These are phyloP conservation scores for Linnemannia zychae DNA, from an alignment of 192 early-diverging fungal genomes.

Conservation along the genomic window DNA sequence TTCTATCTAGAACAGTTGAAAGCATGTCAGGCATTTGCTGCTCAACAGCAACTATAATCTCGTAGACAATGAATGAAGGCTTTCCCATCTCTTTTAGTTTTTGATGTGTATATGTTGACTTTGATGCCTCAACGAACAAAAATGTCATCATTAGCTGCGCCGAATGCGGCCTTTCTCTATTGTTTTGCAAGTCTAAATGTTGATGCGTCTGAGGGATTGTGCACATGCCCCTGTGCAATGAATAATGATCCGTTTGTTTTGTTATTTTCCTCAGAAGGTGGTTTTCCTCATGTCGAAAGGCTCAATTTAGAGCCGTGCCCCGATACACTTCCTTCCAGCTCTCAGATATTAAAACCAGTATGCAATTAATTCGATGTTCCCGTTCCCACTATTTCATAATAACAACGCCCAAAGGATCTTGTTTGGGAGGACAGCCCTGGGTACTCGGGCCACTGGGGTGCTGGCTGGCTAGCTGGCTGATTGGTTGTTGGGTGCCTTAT, in stretches of 20 bases:
- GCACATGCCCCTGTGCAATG: neutral
- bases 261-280: neutral
- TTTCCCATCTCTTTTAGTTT: neutral
- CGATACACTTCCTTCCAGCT: neutral
- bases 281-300: neutral
- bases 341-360: neutral
- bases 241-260: neutral
- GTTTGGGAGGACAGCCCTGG: neutral
- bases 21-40: slow-evolving; percentile 78
- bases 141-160: neutral
- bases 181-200: neutral
- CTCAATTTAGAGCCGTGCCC: neutral
- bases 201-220: neutral
- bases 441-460: neutral
- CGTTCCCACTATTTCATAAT: neutral
- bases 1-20: slow-evolving; percentile 91
- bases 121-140: neutral
- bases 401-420: neutral
- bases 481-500: neutral
- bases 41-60: slow-evolving; percentile 42
- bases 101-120: no score
- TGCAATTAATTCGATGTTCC: neutral
- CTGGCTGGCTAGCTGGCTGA: neutral
- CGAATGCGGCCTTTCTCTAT: neutral
- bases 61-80: neutral